A percentile compares a stretch with the other conserved stretches of the same genome.
Conservation (phyloP, 192 early-diverging fungal genomes). For the Chytriomyces sp. region DNA sequence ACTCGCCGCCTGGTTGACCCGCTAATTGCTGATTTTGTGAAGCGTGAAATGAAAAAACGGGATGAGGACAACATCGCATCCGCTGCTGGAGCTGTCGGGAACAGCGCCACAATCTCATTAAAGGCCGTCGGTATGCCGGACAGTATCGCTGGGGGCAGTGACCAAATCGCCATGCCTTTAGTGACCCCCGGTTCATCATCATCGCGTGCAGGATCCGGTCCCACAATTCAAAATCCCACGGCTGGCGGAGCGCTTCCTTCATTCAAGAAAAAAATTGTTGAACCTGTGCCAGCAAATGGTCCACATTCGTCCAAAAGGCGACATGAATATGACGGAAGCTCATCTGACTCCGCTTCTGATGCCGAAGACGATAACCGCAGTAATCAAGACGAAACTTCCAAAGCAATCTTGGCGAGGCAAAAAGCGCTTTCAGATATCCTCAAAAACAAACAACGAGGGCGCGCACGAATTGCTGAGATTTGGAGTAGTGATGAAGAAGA, state of each 20-base stretch:
- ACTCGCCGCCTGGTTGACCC: conserved; percentile 11
- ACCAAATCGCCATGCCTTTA: not conserved
- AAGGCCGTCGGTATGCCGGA: not conserved
- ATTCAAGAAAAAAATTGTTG: conserved; percentile 29
- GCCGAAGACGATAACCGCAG: conserved; percentile 1
- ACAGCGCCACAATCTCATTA: not conserved
- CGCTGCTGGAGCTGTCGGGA: not conserved
- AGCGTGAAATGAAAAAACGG: not conserved
- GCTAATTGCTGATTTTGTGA: conserved; percentile 13
- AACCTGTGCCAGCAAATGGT: not conserved
- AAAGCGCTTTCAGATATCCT: not conserved
- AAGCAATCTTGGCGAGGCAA: conserved; percentile 30
- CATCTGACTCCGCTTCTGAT: not conserved
- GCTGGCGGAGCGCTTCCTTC: conserved; percentile 4
- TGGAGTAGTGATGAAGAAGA: conserved; percentile 22
- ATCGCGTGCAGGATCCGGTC: not conserved
- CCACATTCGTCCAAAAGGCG: conserved; percentile 1
- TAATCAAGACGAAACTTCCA: not conserved
- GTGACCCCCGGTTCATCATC: not conserved
- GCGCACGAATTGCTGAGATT: conserved; percentile 3
- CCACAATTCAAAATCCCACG: too few species aligned
- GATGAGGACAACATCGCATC: not conserved
- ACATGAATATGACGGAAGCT: not conserved
- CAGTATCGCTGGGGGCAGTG: not conserved
- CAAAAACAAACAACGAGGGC: conserved; percentile 5